Evolutionary conservation across 2,329 filamentous ascomycete species (phyloP).

Genomic region (Nemania abortiva): DNA sequence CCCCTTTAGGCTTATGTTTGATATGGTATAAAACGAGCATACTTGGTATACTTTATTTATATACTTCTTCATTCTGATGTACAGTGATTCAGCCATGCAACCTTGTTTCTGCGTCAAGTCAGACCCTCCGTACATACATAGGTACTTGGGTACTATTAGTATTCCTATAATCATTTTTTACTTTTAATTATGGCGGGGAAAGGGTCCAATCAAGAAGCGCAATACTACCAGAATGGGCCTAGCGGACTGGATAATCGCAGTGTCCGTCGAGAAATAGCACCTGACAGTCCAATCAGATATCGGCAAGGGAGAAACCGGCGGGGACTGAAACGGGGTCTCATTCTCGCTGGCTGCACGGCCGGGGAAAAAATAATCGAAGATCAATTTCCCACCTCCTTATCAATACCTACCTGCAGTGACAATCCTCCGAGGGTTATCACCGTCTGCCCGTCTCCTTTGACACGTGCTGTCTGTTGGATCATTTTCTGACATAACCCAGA

Average conservation of each 20-base stretch:
- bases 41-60: background rate
- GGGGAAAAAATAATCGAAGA: slow-evolving; percentile 32
- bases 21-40: background rate
- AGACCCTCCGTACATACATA: background rate
- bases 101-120: background rate
- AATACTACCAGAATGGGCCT: background rate
- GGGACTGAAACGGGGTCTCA: slow-evolving; percentile 11
- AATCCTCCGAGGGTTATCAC: slow-evolving; percentile 8
- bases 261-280: background rate
- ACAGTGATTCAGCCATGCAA: background rate
- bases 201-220: slow-evolving; percentile 7
- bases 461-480: slow-evolving; percentile 4
- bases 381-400: slow-evolving; percentile 35
- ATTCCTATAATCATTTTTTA: background rate
- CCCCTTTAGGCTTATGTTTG: background rate
- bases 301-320: slow-evolving; percentile 4
- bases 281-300: slow-evolving; percentile 22
- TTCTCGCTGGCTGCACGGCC: slow-evolving; percentile 9
- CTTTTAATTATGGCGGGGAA: slow-evolving; percentile 15
- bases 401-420: slow-evolving; percentile 1
- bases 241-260: background rate
- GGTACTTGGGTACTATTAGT: too few species aligned
- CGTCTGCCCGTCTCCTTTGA: background rate
- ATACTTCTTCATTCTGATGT: background rate
- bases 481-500: background rate